Evolutionary conservation across 1,284 basidiomycete genomes (phyloP).

Genomic region (Puccinia coronata): DNA sequence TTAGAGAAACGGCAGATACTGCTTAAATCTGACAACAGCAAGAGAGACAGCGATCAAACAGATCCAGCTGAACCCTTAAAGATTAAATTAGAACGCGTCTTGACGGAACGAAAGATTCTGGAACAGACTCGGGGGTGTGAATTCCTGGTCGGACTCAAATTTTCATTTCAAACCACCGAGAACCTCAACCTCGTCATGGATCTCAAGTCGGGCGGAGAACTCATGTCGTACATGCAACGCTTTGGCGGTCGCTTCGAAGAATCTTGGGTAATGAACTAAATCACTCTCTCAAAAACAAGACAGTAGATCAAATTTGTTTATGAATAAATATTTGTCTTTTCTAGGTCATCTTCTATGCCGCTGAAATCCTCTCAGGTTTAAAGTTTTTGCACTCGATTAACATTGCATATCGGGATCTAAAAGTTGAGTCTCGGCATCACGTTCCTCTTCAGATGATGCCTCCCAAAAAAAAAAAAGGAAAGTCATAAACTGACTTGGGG

Average conservation of each 20-base stretch:
- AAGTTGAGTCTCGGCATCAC: not conserved
- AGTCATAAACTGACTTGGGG: too few relatives aligned
- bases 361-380: constrained; percentile 57
- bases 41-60: constrained; percentile 54
- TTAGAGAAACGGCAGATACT: constrained; percentile 59
- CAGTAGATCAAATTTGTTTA: not conserved
- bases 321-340: not conserved
- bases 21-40: not conserved
- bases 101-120: constrained; percentile 60
- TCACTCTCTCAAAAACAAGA: too few relatives aligned
- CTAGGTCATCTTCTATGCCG: constrained; percentile 56
- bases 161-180: constrained; percentile 59
- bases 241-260: constrained; percentile 54
- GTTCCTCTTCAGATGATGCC: not conserved
- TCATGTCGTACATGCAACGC: constrained; percentile 58
- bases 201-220: constrained; percentile 61
- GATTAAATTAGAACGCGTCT: constrained; percentile 57
- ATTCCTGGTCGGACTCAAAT: constrained; percentile 61
- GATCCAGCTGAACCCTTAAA: constrained; percentile 50
- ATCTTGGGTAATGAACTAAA: constrained; percentile 26
- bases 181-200: constrained; percentile 61
- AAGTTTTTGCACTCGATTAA: constrained; percentile 55
- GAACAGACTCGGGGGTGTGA: constrained; percentile 60
- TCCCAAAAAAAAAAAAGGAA: not conserved
- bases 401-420: constrained; percentile 56